Base-by-base conservation (phyloP, 2,329 filamentous ascomycete species). In the Penicillium sp. region DNA sequence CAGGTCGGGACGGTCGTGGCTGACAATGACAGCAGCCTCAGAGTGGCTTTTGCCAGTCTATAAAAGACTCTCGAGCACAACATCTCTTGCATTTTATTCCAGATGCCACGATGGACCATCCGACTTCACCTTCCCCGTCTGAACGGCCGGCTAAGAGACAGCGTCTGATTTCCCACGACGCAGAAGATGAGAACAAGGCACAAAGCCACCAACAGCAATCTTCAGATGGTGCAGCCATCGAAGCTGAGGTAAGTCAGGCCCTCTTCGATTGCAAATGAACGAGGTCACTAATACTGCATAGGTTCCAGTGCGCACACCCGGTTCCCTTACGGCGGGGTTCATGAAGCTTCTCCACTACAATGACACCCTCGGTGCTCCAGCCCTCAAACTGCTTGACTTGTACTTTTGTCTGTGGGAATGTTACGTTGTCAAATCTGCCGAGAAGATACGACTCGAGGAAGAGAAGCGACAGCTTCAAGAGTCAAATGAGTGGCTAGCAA, bases 401-500 rank as follows among this genome's bases (percentile, higher is more conserved):
- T n/a, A n/a, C n/a, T n/a, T n/a, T n/a, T n/a, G n/a, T n/a, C n/a
- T n/a, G n/a, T n/a, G n/a, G n/a, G n/a, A n/a, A n/a, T n/a, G n/a
- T n/a, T n/a, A n/a, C n/a, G n/a, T n/a, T n/a, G n/a, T n/a, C n/a
- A n/a, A n/a, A n/a, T n/a, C n/a, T n/a, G n/a, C n/a, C n/a, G n/a
- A n/a, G n/a, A n/a, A n/a, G n/a, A n/a, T n/a, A n/a, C 32, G 32
- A 18, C 31, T 55, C 3, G 46, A 55, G 39, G 32, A 50, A 1
- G 46, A 55, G 35, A 14, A 43, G 20, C 24, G 32, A 34, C 14
- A 34, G 32, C 32, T 34, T 8, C 32, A 8, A 34, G 32, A 7
- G 32, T 34, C 5, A n/a, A 55, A 39, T 46, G n/a, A 42, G 16
- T 55, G 32, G 53, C 53, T 55, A 22, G 39, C n/a, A 32, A 47